Conservation (phyloP, 2,329 filamentous ascomycete species). For the Lecanicillium sp. region DNA sequence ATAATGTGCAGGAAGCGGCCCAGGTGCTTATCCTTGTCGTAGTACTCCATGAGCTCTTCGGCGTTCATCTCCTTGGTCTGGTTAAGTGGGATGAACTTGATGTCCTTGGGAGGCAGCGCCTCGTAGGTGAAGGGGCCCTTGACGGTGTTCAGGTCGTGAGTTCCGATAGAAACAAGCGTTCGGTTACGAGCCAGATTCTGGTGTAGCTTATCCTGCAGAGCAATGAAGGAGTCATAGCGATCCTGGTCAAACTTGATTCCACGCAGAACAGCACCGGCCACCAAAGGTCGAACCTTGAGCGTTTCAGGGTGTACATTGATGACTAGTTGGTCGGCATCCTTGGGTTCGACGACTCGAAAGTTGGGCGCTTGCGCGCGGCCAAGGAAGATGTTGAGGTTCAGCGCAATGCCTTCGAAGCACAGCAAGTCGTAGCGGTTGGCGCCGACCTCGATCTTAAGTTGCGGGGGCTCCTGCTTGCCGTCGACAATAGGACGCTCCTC, state of each 20-base stretch:
- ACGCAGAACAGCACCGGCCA: constrained; percentile 81
- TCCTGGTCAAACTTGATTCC: constrained; percentile 87
- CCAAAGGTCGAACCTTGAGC: constrained; percentile 71
- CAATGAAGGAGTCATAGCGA: constrained; percentile 94
- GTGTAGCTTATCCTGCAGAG: constrained; percentile 95
- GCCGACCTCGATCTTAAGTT: constrained; percentile 96
- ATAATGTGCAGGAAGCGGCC: constrained; percentile 91
- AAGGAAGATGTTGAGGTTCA: constrained; percentile 94
- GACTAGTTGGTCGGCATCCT: constrained; percentile 64
- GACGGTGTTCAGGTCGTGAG: constrained; percentile 89
- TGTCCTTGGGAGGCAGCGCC: constrained; percentile 81
- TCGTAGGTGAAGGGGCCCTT: constrained; percentile 96
- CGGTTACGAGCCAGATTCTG: constrained; percentile 89
- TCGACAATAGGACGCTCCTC: constrained; percentile 64
- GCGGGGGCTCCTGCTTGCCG: constrained; percentile 76
- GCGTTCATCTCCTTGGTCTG: constrained; percentile 83
- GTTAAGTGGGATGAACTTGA: constrained; percentile 85
- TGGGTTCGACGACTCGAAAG: constrained; percentile 66
- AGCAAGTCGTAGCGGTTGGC: constrained; percentile 94
- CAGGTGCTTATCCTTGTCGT: constrained; percentile 89
- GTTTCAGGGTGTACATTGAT: constrained; percentile 75
- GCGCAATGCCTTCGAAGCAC: constrained; percentile 91
- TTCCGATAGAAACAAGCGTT: constrained; percentile 93
- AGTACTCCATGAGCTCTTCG: constrained; percentile 86
- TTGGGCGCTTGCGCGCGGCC: constrained; percentile 68